A percentile compares a stretch with the other conserved stretches of the same genome.
These are phyloP conservation scores for Yarrowia porcina DNA, from an alignment of 805 yeast species.

Conservation along the genomic window DNA sequence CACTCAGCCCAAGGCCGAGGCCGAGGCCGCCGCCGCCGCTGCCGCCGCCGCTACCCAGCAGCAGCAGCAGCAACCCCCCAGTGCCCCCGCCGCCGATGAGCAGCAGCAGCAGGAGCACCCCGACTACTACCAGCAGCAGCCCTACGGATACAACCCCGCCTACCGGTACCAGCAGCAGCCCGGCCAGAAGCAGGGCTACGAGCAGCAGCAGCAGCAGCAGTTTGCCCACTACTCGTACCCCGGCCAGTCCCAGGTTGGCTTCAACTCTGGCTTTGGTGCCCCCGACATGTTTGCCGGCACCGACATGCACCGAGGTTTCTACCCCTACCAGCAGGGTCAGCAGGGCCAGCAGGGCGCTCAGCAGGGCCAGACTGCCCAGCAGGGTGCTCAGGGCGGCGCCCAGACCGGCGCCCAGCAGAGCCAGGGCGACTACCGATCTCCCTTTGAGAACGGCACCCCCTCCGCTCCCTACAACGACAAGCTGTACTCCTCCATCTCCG, in stretches of 20 bases:
- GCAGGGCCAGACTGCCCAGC: neutral
- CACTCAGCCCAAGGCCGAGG: conserved; percentile 26
- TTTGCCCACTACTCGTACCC: conserved; percentile 24
- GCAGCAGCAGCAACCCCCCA: conserved; percentile 24
- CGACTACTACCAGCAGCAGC: conserved; percentile 25
- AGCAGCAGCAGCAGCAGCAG: conserved; percentile 25
- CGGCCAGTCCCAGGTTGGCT: conserved; percentile 22
- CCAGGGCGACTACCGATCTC: conserved; percentile 23
- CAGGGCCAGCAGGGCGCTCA: neutral
- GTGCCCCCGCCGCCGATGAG: neutral
- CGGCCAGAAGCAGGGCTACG: conserved; percentile 14
- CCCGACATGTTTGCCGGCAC: conserved; percentile 25
- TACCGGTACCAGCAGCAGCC: conserved; percentile 23
- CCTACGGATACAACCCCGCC: conserved; percentile 23
- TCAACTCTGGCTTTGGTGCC: conserved; percentile 16
- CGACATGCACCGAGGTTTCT: conserved; percentile 21
- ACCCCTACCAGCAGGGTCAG: conserved; percentile 25
- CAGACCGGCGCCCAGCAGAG: neutral
- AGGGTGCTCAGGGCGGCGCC: conserved; percentile 4
- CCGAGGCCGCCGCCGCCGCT: conserved; percentile 24
- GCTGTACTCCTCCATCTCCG: conserved; percentile 22
- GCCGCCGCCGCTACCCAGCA: conserved; percentile 21
- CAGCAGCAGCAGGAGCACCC: conserved; percentile 19
- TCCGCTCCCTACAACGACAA: conserved; percentile 22
- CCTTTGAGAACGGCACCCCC: conserved; percentile 24